phyloP scores from a whole-genome alignment of 2,329 filamentous ascomycete genomes.

The Eurotiales sp. region DNA sequence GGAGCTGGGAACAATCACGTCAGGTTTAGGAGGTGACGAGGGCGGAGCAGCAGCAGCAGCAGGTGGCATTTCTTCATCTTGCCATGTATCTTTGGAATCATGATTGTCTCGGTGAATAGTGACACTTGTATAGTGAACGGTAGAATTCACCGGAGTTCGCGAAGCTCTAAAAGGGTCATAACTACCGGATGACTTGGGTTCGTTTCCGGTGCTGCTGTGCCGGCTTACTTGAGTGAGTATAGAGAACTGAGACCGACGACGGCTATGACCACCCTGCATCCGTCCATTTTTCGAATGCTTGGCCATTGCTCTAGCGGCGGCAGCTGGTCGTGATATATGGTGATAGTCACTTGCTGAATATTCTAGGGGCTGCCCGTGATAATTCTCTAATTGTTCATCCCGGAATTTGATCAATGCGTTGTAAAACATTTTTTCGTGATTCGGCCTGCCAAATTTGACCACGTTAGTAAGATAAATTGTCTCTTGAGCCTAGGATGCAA shows the following conservation, averaged over 20 bases:
- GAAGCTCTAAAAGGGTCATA: conserved; percentile 84
- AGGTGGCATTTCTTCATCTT: conserved; percentile 10
- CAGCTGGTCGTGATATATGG: conserved; percentile 54
- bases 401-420: conserved; percentile 76
- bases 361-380: conserved; percentile 68
- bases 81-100: conserved; percentile 20
- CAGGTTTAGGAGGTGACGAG: conserved; percentile 11
- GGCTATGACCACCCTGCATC: conserved; percentile 23
- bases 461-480: conserved; percentile 6
- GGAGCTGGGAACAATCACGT: conserved; percentile 20
- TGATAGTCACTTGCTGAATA: conserved; percentile 91
- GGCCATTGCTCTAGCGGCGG: conserved; percentile 26
- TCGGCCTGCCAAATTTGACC: conserved; percentile 52
- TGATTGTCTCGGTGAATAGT: conserved; percentile 59
- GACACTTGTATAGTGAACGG: conserved; percentile 62
- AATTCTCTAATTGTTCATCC: conserved; percentile 82
- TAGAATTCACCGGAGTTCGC: conserved; percentile 49
- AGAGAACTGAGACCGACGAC: conserved; percentile 54
- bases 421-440: conserved; percentile 93
- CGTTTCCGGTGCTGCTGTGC: conserved; percentile 48
- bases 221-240: conserved; percentile 53
- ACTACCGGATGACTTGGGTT: conserved; percentile 50
- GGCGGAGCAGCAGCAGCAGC: conserved; percentile 12
- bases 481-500: neutral
- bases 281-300: conserved; percentile 28